Conservation (phyloP, 2,329 filamentous ascomycete species). For the Aschersonia sp. region DNA sequence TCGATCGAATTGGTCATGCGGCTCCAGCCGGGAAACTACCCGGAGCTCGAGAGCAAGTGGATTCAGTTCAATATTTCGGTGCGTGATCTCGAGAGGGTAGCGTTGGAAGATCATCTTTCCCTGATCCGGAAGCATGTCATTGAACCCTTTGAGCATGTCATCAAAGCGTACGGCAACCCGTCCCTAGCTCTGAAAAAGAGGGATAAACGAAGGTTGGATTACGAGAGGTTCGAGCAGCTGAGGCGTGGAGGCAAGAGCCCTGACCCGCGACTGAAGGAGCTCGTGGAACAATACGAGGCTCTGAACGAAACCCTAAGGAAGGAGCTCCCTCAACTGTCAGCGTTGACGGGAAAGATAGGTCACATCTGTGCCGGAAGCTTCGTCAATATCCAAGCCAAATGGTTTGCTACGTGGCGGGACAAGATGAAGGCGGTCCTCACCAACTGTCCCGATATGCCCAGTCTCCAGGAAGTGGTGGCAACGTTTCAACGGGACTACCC, state of each 20-base stretch:
- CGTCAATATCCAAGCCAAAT: constrained; percentile 67
- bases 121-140: constrained; percentile 72
- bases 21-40: constrained; percentile 54
- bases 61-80: constrained; percentile 79
- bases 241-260: constrained; percentile 71
- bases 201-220: constrained; percentile 82
- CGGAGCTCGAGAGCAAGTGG: constrained; percentile 89
- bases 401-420: constrained; percentile 72
- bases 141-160: constrained; percentile 64
- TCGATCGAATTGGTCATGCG: constrained; percentile 75
- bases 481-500: constrained; percentile 70
- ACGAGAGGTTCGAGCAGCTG: constrained; percentile 64
- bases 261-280: constrained; percentile 71
- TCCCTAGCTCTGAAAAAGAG: constrained; percentile 88
- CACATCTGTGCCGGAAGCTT: constrained; percentile 73
- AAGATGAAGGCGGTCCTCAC: constrained; percentile 67
- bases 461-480: constrained; percentile 58
- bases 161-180: constrained; percentile 69
- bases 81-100: constrained; percentile 70
- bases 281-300: constrained; percentile 78
- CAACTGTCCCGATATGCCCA: constrained; percentile 44
- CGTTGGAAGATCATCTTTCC: constrained; percentile 63
- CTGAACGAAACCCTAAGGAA: constrained; percentile 89
- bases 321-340: constrained; percentile 74
- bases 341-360: constrained; percentile 68